These are phyloP conservation scores for Colletotrichum limetticola DNA, from an alignment of 2,329 filamentous ascomycete species.

Conservation along the genomic window DNA sequence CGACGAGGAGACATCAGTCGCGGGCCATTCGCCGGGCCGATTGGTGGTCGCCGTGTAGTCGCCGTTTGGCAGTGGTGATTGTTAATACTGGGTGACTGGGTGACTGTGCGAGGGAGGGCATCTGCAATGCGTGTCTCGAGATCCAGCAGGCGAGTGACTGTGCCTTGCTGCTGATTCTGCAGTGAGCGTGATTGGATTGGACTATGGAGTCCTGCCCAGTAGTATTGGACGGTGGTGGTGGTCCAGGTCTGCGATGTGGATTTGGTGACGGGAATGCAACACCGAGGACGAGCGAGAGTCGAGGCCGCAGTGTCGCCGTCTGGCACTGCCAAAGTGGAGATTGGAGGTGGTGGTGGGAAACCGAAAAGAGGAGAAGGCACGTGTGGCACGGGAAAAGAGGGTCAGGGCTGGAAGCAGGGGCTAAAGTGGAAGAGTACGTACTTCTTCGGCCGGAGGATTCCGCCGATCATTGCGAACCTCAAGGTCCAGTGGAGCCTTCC, in stretches of 20 bases:
- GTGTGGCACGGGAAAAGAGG: conserved; percentile 1
- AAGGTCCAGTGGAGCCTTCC: no score
- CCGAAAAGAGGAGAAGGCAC: background rate
- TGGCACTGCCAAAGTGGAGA: background rate
- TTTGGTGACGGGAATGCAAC: conserved; percentile 1
- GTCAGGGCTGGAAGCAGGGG: background rate
- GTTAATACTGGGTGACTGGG: background rate
- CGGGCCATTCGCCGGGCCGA: conserved; percentile 19
- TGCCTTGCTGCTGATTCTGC: conserved; percentile 10
- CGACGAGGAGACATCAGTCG: background rate
- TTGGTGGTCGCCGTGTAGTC: background rate
- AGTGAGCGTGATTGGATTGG: background rate
- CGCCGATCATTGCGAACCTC: conserved; percentile 21
- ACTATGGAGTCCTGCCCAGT: background rate
- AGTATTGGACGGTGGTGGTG: background rate
- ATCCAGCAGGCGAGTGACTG: conserved; percentile 14
- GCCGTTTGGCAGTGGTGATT: background rate
- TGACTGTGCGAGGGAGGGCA: background rate
- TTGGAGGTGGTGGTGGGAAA: background rate
- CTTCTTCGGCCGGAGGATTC: background rate
- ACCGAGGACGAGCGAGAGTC: conserved; percentile 21
- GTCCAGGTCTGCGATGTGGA: background rate
- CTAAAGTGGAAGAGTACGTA: background rate
- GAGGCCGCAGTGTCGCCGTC: background rate
- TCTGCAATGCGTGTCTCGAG: conserved; percentile 11